These are phyloP conservation scores for Penicillium aurantiogriseum DNA, from an alignment of 2,329 filamentous ascomycete genomes.

Conservation along the genomic window DNA sequence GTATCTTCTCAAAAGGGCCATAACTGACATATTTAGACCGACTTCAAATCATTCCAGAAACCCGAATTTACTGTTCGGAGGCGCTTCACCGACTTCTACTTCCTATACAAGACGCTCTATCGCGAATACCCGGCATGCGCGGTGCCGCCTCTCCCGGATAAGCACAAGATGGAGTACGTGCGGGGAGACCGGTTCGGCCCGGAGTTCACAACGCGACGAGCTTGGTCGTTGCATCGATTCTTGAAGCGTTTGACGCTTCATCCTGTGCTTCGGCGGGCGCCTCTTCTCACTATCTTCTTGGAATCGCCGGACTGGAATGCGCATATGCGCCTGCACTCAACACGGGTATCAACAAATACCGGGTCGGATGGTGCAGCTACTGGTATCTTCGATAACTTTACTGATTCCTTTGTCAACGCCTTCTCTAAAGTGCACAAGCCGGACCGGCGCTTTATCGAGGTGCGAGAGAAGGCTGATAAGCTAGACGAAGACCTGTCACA, in stretches of 20 bases:
- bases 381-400: slow-evolving; percentile 88
- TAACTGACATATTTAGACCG: slow-evolving; percentile 61
- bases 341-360: slow-evolving; percentile 57
- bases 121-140: slow-evolving; percentile 89
- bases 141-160: slow-evolving; percentile 91
- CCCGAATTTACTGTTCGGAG: slow-evolving; percentile 75
- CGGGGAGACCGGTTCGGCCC: slow-evolving; percentile 90
- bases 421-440: slow-evolving; percentile 96
- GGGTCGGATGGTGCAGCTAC: slow-evolving; percentile 46
- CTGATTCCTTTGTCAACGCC: slow-evolving; percentile 94
- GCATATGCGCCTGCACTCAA: slow-evolving; percentile 78
- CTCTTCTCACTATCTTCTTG: slow-evolving; percentile 82
- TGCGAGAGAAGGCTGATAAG: slow-evolving; percentile 88
- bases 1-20: background rate
- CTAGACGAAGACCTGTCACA: slow-evolving; percentile 89
- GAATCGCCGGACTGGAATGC: slow-evolving; percentile 96
- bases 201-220: slow-evolving; percentile 86
- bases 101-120: slow-evolving; percentile 85
- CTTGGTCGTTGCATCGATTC: slow-evolving; percentile 88
- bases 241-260: slow-evolving; percentile 82
- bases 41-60: slow-evolving; percentile 89
- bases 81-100: slow-evolving; percentile 97
- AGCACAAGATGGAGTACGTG: slow-evolving; percentile 99
- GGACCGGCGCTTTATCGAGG: slow-evolving; percentile 90
- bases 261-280: slow-evolving; percentile 78